These are phyloP conservation scores for Apiospora aurea DNA, from an alignment of 2,329 filamentous ascomycete genomes.

Conservation along the genomic window DNA sequence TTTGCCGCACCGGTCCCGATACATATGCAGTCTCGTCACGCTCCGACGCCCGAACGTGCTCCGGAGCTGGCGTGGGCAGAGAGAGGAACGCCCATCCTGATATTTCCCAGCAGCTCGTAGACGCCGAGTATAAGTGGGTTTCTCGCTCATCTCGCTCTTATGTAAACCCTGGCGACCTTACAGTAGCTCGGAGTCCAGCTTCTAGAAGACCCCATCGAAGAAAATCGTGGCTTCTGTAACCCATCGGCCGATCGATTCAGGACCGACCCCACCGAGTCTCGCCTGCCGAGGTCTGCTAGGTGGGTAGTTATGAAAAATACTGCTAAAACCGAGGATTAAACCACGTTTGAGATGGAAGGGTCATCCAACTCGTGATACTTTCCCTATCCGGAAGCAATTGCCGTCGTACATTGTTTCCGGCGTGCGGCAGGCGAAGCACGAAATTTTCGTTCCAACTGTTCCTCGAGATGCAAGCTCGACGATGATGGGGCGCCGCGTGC, in stretches of 20 bases:
- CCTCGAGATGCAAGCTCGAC: background rate
- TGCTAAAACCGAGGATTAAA: background rate
- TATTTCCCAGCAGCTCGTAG: background rate
- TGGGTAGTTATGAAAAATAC: background rate
- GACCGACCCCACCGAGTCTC: conserved; percentile 4
- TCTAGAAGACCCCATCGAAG: conserved; percentile 14
- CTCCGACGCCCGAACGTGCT: conserved; percentile 1
- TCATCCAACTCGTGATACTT: background rate
- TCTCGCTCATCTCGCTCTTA: conserved; percentile 17
- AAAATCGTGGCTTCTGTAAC: conserved; percentile 9
- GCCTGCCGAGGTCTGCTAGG: conserved; percentile 14
- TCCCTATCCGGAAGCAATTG: background rate
- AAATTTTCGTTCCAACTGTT: background rate
- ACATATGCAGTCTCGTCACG: background rate
- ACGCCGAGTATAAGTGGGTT: background rate
- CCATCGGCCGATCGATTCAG: conserved; percentile 18
- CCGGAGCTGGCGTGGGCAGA: background rate
- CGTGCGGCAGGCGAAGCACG: background rate
- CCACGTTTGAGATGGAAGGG: background rate
- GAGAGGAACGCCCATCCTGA: background rate
- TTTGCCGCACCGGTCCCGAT: conserved; percentile 1
- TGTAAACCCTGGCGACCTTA: conserved; percentile 8
- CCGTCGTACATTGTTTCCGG: background rate
- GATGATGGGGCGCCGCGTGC: background rate
- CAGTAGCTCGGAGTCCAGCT: background rate